phyloP scores from a whole-genome alignment of 176 grass and related monocot species.

The Zea mays region Zm-B73-REFERENCE-NAM-5.0 NC_050100.1:180767001-180767500 shows the following conservation, averaged over 20 bases:
- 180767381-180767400: constrained; percentile 9
- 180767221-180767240: background rate
- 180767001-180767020: constrained; percentile 11
- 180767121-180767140: background rate
- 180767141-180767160: background rate
- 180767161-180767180: constrained; percentile 2
- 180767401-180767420: background rate
- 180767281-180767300: background rate
- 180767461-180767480: background rate
- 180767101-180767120: background rate
- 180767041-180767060: constrained; percentile 16
- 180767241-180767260: constrained; percentile 6
- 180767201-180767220: background rate
- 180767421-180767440: background rate
- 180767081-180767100: background rate
- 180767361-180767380: background rate
- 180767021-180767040: background rate
- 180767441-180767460: background rate
- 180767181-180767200: constrained; percentile 2
- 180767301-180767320: background rate
- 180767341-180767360: background rate
- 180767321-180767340: background rate
- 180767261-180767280: background rate
- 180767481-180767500: background rate
- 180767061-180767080: background rate